These are phyloP conservation scores for Neurospora tetrasperma DNA, from an alignment of 495 filamentous ascomycete genomes.

Conservation along the genomic window DNA sequence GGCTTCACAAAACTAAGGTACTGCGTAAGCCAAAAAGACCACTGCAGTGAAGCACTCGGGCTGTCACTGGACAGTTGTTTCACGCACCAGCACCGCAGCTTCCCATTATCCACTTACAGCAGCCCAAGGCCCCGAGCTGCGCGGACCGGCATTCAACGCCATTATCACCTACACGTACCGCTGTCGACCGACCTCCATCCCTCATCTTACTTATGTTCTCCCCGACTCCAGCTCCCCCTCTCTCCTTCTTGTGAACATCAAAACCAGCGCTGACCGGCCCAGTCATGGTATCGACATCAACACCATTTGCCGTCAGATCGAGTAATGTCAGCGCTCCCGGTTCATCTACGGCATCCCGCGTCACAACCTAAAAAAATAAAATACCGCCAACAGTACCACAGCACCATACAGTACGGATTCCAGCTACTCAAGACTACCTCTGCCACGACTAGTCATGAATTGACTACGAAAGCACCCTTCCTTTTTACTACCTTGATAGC, in stretches of 20 bases:
- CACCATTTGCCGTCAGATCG: not conserved
- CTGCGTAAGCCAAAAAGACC: not conserved
- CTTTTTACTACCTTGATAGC: not conserved
- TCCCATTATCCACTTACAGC: not conserved
- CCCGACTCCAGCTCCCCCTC: not conserved
- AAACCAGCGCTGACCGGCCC: not conserved
- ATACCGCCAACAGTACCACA: not conserved
- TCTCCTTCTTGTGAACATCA: not conserved
- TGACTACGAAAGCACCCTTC: not conserved
- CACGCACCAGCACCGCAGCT: not conserved
- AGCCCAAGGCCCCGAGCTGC: not conserved
- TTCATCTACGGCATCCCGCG: not conserved
- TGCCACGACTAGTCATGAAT: not conserved
- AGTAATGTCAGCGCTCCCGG: not conserved
- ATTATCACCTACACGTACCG: not conserved
- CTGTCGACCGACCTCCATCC: not conserved
- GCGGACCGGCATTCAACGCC: not conserved
- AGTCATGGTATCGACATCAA: not conserved
- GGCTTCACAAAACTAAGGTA: not conserved
- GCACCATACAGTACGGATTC: not conserved
- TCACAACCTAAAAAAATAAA: not conserved
- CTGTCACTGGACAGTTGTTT: not conserved
- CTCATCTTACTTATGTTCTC: not conserved
- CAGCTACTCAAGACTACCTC: not conserved
- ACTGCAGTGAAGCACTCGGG: not conserved